These are phyloP conservation scores for Zalaria obscura DNA, from an alignment of 2,329 filamentous ascomycete species.

Conservation along the genomic window DNA sequence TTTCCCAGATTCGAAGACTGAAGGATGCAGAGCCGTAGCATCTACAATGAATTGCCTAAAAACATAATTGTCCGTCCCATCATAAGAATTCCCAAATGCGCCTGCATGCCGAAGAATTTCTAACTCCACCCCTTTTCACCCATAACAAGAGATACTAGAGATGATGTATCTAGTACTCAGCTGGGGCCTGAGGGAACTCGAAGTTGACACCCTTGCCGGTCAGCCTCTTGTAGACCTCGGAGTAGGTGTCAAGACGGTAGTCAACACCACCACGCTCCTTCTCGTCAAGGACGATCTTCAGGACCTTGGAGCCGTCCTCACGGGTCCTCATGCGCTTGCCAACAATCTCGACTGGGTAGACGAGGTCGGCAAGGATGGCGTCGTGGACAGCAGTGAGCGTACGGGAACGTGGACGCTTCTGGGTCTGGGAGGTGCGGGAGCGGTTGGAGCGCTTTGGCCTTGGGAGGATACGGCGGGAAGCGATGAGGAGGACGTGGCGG, in stretches of 20 bases:
- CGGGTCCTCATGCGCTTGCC: conserved; percentile 98
- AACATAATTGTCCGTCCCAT: no score
- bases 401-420: conserved; percentile 97
- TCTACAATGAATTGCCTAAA: no score
- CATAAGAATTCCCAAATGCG: no score
- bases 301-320: conserved; percentile 95
- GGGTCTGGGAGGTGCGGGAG: conserved; percentile 88
- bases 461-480: conserved; percentile 95
- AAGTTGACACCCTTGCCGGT: conserved; percentile 95
- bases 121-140: no score
- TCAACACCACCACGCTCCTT: conserved; percentile 99
- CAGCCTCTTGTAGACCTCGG: conserved; percentile 96
- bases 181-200: conserved; percentile 79
- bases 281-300: conserved; percentile 99
- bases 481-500: conserved; percentile 98
- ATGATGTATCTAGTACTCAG: conserved; percentile 59
- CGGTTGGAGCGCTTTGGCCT: conserved; percentile 97
- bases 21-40: no score
- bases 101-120: no score
- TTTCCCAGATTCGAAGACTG: no score
- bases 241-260: conserved; percentile 99
- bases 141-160: no score
- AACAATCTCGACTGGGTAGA: conserved; percentile 99
- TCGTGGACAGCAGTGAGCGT: conserved; percentile 98
- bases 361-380: conserved; percentile 91